A percentile compares a stretch with the other conserved stretches of the same genome.
Conservation (phyloP, 2,329 filamentous ascomycete genomes). For the Scedosporium apiospermum region DNA sequence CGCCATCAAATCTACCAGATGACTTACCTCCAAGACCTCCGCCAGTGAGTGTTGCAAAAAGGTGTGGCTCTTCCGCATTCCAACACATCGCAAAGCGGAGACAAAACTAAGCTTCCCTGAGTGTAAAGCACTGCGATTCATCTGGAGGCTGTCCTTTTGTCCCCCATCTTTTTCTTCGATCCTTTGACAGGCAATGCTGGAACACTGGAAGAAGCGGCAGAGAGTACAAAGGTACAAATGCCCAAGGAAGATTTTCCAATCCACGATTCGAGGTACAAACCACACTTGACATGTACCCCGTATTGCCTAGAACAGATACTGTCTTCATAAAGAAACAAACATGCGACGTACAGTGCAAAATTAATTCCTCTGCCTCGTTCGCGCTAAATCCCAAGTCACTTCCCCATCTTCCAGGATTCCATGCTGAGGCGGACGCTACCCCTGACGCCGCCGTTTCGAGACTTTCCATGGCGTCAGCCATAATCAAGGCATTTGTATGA, state of each 20-base stretch:
- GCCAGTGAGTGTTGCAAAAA: too few species aligned
- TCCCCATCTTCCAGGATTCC: neutral
- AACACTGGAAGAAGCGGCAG: neutral
- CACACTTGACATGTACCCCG: neutral
- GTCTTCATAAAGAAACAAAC: neutral
- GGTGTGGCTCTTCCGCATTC: too few species aligned
- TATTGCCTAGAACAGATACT: neutral
- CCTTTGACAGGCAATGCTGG: neutral
- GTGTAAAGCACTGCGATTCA: too few species aligned
- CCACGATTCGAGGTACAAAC: neutral
- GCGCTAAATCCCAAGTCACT: neutral
- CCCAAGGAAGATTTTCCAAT: neutral
- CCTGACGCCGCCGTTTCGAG: neutral
- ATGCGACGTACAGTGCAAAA: neutral
- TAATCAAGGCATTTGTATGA: neutral
- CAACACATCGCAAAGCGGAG: too few species aligned
- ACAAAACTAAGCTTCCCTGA: too few species aligned
- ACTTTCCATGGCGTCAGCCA: neutral
- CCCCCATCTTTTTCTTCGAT: neutral
- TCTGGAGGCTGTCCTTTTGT: neutral
- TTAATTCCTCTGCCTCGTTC: neutral
- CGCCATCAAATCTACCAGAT: too few species aligned
- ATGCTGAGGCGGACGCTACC: neutral
- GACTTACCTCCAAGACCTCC: too few species aligned
- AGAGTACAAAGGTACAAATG: too few species aligned